Evolutionary conservation across 2,329 filamentous ascomycete genomes (phyloP), one percentile per base, ranked within the genome.

Genomic region (Macrophomina pseudophaseolina): DNA sequence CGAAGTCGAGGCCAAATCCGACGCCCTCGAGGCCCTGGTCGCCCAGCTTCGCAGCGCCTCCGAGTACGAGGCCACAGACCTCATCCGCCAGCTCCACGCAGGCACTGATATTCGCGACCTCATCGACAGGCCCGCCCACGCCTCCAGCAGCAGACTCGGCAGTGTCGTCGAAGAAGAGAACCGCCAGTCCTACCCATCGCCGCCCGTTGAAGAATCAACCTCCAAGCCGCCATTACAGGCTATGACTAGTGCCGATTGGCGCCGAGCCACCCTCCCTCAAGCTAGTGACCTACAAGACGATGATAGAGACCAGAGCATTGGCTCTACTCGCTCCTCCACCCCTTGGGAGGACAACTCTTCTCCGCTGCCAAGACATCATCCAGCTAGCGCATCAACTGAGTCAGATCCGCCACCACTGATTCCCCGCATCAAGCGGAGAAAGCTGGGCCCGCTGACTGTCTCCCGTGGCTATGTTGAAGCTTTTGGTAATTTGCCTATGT

Each of bases 1-100:
- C n/a, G 42, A 54, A 18, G 63, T 65, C 7, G 58, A 52, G n/a
- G 63, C 52, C 42, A 65, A 49, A 46, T 65, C 63, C 30, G 53
- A 65, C 2, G 5, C n/a, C n/a, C 63, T 65, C 51, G 63, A 65
- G 30, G 52, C 63, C 51, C 40, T 65, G 12, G 63, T 65, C 42
- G 23, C 18, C 44, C 53, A 54, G 28, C 18, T 65, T 30, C 42
- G 63, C 52, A 48, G 16, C 40, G 63, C 63, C 52, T 49, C 51
- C 32, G 63, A 65, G 18, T 16, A 12, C 6, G 63, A 65, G 42
- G 53, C 63, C 18, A 42, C 52, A 4, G 52, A 65, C 63, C 32
- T 65, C 32, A 48, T 65, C 33, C 63, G 63, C 23, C 63, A 40
- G 63, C 63, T 65, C 5, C 16, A 44, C 9, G 30, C 32, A 4